Conservation (phyloP, 768 basidiomycete genomes). For the Tylopilus sp. region DNA sequence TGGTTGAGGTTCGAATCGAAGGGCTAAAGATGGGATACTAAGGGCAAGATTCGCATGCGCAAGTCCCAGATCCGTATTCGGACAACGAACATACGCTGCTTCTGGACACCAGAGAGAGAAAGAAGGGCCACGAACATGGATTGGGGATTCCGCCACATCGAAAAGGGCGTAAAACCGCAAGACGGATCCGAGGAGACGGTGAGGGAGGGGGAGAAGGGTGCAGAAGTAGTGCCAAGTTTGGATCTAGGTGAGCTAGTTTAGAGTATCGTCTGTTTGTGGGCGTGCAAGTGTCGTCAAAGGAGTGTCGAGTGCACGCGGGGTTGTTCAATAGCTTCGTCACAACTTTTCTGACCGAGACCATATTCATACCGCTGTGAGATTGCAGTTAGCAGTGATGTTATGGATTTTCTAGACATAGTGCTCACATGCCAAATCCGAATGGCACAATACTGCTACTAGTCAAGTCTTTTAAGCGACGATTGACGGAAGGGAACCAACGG, state of each 20-base stretch:
- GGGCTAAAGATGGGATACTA: neutral
- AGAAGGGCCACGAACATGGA: conserved; percentile 2
- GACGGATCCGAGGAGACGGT: conserved; percentile 8
- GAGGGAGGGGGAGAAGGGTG: neutral
- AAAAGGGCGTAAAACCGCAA: conserved; percentile 4
- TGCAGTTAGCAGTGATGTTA: neutral
- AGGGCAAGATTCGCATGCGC: conserved; percentile 5
- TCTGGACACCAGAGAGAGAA: neutral
- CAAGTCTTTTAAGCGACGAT: neutral
- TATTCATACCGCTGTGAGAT: neutral
- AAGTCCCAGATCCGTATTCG: conserved; percentile 11
- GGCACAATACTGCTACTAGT: neutral
- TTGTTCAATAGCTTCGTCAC: conserved; percentile 2
- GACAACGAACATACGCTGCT: conserved; percentile 12
- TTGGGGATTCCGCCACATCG: conserved; percentile 10
- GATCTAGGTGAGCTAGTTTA: conserved; percentile 10
- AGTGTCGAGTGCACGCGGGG: conserved; percentile 8
- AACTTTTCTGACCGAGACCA: conserved; percentile 13
- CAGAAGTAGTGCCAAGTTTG: conserved; percentile 6
- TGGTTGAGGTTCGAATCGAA: neutral
- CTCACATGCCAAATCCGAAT: neutral
- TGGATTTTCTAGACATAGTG: neutral
- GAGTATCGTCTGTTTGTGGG: conserved; percentile 9
- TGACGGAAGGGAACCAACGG: neutral
- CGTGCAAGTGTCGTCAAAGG: conserved; percentile 11